Conservation (phyloP, 2,329 filamentous ascomycete genomes). For the Clonostachys chloroleuca region DNA sequence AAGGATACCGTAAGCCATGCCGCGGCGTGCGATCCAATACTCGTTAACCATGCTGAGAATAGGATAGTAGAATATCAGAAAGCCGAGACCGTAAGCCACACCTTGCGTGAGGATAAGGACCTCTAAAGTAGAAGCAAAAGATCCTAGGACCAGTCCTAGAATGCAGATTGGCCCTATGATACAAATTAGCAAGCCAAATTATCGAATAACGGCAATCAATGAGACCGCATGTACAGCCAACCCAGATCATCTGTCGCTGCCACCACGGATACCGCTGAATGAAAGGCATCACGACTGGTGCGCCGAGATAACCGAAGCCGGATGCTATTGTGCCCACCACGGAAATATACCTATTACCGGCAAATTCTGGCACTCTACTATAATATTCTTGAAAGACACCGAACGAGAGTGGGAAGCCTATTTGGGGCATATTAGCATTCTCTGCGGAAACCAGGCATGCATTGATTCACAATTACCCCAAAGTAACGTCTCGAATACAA, state of each 20-base stretch:
- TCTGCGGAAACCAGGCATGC: conserved; percentile 9
- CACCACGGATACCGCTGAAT: conserved; percentile 23
- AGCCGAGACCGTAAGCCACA: conserved; percentile 29
- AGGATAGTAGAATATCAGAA: conserved; percentile 28
- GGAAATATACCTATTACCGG: conserved; percentile 13
- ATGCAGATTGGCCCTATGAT: conserved; percentile 25
- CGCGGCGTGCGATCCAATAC: conserved; percentile 27
- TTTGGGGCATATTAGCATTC: conserved; percentile 4
- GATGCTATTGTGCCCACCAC: conserved; percentile 18
- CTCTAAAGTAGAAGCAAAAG: conserved; percentile 23
- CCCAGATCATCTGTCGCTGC: conserved; percentile 25
- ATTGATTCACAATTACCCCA: conserved; percentile 9
- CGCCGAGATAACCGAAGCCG: conserved; percentile 23
- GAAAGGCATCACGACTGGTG: conserved; percentile 22
- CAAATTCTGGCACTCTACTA: conserved; percentile 16
- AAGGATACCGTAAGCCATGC: conserved; percentile 27
- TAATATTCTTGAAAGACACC: conserved; percentile 23
- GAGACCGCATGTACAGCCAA: conserved; percentile 16
- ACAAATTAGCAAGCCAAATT: background rate
- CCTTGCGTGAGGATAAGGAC: conserved; percentile 31
- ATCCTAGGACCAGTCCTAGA: conserved; percentile 21
- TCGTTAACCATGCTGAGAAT: conserved; percentile 33
- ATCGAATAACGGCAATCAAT: background rate
- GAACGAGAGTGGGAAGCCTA: conserved; percentile 20
- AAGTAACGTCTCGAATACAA: conserved; percentile 16